phyloP scores from a whole-genome alignment of 805 yeast species.

The Debaryomyces castellii region DNA sequence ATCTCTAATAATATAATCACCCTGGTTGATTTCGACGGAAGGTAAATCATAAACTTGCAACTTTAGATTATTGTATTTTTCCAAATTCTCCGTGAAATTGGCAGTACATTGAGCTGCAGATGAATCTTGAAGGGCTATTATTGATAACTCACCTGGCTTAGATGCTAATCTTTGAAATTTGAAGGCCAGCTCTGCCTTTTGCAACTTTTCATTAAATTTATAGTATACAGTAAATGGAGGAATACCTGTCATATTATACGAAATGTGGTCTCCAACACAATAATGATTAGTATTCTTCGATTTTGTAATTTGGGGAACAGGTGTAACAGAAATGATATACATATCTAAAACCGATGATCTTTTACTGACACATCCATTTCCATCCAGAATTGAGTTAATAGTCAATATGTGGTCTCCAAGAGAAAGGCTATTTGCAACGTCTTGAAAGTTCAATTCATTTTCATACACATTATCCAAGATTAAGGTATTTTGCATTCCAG shows the following conservation, averaged over 20 bases:
- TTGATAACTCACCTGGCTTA: constrained; percentile 71
- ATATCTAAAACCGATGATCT: constrained; percentile 37
- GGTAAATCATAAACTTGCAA: constrained; percentile 49
- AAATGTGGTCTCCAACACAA: constrained; percentile 91
- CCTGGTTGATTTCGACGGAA: constrained; percentile 81
- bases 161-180: constrained; percentile 70
- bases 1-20: constrained; percentile 72
- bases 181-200: constrained; percentile 52
- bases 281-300: constrained; percentile 40
- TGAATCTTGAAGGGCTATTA: constrained; percentile 71
- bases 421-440: constrained; percentile 33
- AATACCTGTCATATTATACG: constrained; percentile 71
- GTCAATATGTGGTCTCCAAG: constrained; percentile 72
- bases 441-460: constrained; percentile 11
- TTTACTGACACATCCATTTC: constrained; percentile 63
- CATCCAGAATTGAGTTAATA: constrained; percentile 60
- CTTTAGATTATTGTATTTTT: constrained; percentile 28
- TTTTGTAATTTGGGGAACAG: constrained; percentile 66
- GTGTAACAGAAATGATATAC: constrained; percentile 63
- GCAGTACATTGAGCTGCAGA: constrained; percentile 70
- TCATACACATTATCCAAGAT: constrained; percentile 44
- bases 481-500: constrained; percentile 51
- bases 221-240: constrained; percentile 80
- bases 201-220: constrained; percentile 61
- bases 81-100: constrained; percentile 44